Percentiles rank a stretch among this genome's conserved stretches.
These are phyloP conservation scores for Hymenoscyphus occultus DNA, from an alignment of 2,329 filamentous ascomycete species.

Conservation along the genomic window DNA sequence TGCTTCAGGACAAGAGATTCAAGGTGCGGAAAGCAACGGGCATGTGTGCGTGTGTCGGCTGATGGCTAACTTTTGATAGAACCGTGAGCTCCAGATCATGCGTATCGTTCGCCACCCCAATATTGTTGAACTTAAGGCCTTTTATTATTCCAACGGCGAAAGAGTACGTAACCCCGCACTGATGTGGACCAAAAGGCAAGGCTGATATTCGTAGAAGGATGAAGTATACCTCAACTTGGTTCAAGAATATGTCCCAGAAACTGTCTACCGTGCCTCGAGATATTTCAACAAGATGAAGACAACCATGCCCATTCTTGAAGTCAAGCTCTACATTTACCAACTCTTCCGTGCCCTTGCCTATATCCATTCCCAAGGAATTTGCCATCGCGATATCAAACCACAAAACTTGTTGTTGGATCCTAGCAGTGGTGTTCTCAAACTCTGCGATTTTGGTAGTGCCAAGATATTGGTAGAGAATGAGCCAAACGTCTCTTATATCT, in stretches of 20 bases:
- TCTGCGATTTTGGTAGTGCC: slow-evolving; percentile 98
- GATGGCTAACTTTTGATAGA: slow-evolving; percentile 55
- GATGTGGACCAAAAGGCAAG: slow-evolving; percentile 10
- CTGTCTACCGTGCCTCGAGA: slow-evolving; percentile 93
- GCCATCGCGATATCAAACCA: slow-evolving; percentile 98
- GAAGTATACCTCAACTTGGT: slow-evolving; percentile 98
- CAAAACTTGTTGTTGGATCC: slow-evolving; percentile 96
- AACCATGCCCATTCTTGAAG: slow-evolving; percentile 97
- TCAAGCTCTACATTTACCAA: slow-evolving; percentile 99
- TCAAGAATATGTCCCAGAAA: slow-evolving; percentile 97
- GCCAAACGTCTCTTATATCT: slow-evolving; percentile 99
- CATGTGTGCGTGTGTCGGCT: background rate
- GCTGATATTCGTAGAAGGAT: slow-evolving; percentile 66
- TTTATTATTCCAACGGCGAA: slow-evolving; percentile 99
- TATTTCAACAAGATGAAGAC: slow-evolving; percentile 99
- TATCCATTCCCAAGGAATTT: slow-evolving; percentile 98
- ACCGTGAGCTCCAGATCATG: slow-evolving; percentile 99
- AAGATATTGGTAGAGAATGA: slow-evolving; percentile 99
- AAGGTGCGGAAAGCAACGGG: slow-evolving; percentile 61
- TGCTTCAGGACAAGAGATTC: slow-evolving; percentile 98
- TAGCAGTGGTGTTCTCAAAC: slow-evolving; percentile 84
- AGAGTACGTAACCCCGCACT: slow-evolving; percentile 61
- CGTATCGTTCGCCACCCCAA: slow-evolving; percentile 98
- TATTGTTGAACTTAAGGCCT: slow-evolving; percentile 97
- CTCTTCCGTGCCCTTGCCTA: slow-evolving; percentile 97